Evolutionary conservation across 108 stramenopile genomes (phyloP), one percentile per base, ranked within the genome.

Genomic region (Parmales sp.): DNA sequence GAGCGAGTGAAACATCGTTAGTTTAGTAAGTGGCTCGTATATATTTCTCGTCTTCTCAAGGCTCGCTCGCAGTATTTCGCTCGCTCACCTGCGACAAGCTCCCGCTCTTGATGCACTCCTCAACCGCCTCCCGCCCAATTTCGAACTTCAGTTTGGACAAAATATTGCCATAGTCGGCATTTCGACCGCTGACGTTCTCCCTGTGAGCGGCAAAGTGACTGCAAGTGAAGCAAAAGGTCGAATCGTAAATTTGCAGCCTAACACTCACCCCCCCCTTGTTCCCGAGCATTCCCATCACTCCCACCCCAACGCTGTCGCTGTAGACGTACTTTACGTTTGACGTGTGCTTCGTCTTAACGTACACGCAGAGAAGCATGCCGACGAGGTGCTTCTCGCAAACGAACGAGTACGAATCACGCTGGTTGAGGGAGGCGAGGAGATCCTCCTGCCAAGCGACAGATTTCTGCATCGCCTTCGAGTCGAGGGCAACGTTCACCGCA

Each of bases 211-310:
- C 95, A 76, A 99, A 78, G 78, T 99, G 98, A 31, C 82, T 80
- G 68, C 92, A 94, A 25, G 95, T 84, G 73, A 99, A 91, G 81
- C 95, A 96, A 20, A 99, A 45, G 8, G 89, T 88, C 25, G 90
- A 82, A 80, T 95, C 96, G 73, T 93, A 94, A 51, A 92, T 87
- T 63, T 88, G 83, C 9, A 95, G 51, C 8, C 96, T 88, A 20
- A 95, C 77, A 39, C 80, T 72, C 39, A 87, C 93, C 45, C 95
- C 99, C 23, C 99, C 99, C 77, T 99, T 99, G 77, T 99, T 99
- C 49, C 99, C 99, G 94, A 98, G 90, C 72, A 96, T 84, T 4
- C 98, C 98, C 93, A 96, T 94, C 60, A 97, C 91, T 34, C 96
- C 96, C n/a, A 95, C 93, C 19, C 93, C 86, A 2, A 94, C 94